These are phyloP conservation scores for Cicer bijugum DNA, from an alignment of 306 rosid species.

Conservation along the genomic window DNA sequence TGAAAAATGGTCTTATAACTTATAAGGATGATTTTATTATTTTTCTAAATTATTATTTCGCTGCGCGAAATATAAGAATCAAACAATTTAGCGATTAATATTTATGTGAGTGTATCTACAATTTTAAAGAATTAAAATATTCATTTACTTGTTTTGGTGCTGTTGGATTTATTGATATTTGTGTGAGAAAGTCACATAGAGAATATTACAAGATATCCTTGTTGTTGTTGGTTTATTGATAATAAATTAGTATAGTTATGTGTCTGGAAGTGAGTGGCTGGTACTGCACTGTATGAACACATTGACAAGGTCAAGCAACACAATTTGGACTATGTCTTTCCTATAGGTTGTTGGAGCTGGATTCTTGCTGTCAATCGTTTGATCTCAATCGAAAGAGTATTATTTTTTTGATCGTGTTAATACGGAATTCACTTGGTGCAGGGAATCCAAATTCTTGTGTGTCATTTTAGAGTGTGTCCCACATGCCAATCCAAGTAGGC, in stretches of 20 bases:
- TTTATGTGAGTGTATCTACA: too few species aligned
- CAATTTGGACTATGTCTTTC: constrained; percentile 48
- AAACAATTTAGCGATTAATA: too few species aligned
- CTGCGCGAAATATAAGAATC: too few species aligned
- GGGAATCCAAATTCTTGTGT: not conserved
- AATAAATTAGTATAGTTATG: constrained; percentile 1
- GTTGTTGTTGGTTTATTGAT: constrained; percentile 40
- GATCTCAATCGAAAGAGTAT: too few species aligned
- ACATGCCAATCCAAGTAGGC: constrained; percentile 21
- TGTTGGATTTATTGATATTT: constrained; percentile 34
- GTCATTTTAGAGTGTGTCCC: constrained; percentile 39
- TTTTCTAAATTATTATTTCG: too few species aligned
- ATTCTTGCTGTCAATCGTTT: too few species aligned
- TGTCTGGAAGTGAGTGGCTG: constrained; percentile 38
- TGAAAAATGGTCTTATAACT: too few species aligned
- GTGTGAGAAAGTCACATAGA: constrained; percentile 13
- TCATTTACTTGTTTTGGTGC: constrained; percentile 16
- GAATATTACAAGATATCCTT: constrained; percentile 27
- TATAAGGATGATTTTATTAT: too few species aligned
- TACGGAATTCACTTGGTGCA: too few species aligned
- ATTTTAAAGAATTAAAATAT: too few species aligned
- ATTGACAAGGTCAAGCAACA: constrained; percentile 50
- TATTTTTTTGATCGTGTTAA: too few species aligned
- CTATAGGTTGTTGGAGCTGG: not conserved
- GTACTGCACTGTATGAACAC: constrained; percentile 26